Evolutionary conservation across 2,329 filamentous ascomycete species (phyloP).

Genomic region (Gnomoniopsis smithogilvyi): DNA sequence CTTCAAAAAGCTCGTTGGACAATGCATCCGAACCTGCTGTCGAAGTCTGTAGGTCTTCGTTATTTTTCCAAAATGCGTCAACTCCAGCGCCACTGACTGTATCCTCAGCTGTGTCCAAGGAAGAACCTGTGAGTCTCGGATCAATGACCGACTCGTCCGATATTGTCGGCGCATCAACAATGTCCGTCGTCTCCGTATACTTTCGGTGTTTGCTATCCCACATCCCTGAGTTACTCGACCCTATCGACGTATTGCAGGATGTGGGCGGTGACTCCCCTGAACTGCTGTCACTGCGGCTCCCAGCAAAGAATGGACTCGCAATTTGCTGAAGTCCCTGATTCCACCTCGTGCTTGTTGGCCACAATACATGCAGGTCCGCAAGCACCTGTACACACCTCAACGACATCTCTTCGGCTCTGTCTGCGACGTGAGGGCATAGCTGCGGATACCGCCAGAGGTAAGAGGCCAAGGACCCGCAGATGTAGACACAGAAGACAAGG

Average conservation of each 20-base stretch:
- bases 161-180: neutral
- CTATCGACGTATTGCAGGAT: constrained; percentile 6
- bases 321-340: constrained; percentile 21
- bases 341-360: constrained; percentile 23
- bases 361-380: constrained; percentile 20
- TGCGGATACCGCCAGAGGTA: constrained; percentile 29
- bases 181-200: neutral
- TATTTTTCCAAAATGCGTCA: constrained; percentile 6
- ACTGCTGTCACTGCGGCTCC: constrained; percentile 6
- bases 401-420: constrained; percentile 25
- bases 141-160: constrained; percentile 13
- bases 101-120: neutral
- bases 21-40: constrained; percentile 15
- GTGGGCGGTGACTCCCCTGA: constrained; percentile 10
- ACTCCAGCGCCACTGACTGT: neutral
- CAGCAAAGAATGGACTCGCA: constrained; percentile 14
- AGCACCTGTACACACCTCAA: constrained; percentile 21
- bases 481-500: constrained; percentile 37
- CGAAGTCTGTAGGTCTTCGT: neutral
- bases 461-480: constrained; percentile 34
- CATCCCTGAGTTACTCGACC: neutral
- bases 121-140: constrained; percentile 7
- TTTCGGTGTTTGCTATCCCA: neutral
- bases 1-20: constrained; percentile 21
- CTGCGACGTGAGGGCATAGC: constrained; percentile 25